Conservation (phyloP, 805 yeast species). For the Schizosaccharomyces pombe region DNA sequence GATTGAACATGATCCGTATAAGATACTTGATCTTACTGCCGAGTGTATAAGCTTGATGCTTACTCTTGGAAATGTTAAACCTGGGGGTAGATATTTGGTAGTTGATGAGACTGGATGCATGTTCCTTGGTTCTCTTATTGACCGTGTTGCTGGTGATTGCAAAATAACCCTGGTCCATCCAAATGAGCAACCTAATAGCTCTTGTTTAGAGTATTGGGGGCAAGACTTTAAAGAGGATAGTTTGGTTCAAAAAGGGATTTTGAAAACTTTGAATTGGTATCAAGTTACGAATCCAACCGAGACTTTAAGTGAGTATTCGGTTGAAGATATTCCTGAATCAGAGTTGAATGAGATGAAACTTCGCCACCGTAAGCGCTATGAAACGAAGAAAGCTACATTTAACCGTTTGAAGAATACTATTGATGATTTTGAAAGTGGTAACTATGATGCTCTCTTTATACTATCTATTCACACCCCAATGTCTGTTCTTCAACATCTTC, state of each 20-base stretch:
- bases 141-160: slow-evolving; percentile 57
- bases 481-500: slow-evolving; percentile 34
- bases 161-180: slow-evolving; percentile 60
- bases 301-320: slow-evolving; percentile 14
- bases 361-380: neutral
- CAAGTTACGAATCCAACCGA: neutral
- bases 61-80: slow-evolving; percentile 57
- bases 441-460: slow-evolving; percentile 9
- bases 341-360: slow-evolving; percentile 13
- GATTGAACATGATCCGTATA: slow-evolving; percentile 49
- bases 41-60: slow-evolving; percentile 63
- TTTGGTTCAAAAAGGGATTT: neutral
- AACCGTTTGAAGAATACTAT: slow-evolving; percentile 7
- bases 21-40: slow-evolving; percentile 58
- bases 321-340: slow-evolving; percentile 40
- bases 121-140: slow-evolving; percentile 63
- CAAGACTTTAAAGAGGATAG: neutral
- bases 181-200: slow-evolving; percentile 69
- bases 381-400: neutral
- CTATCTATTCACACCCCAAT: slow-evolving; percentile 53
- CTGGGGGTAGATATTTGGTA: slow-evolving; percentile 73
- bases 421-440: slow-evolving; percentile 13
- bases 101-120: slow-evolving; percentile 91
- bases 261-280: neutral
- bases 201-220: slow-evolving; percentile 1